Evolutionary conservation across 2,329 filamentous ascomycete species (phyloP), one percentile per base, ranked within the genome.

Genomic region (Phaeosphaeriaceae sp.): DNA sequence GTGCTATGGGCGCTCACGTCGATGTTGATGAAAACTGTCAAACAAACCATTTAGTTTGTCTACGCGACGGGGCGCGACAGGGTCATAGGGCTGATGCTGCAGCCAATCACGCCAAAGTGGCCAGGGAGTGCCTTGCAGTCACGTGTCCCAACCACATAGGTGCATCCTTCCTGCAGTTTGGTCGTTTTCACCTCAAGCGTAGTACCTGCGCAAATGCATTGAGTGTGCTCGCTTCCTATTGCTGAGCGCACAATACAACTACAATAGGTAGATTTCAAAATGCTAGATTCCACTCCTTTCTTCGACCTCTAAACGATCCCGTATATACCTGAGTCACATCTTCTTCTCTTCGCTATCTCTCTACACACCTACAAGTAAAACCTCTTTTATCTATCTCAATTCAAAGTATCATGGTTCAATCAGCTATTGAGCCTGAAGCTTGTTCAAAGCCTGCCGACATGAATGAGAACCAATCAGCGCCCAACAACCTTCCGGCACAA

Each of bases 41-140:
- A 67, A 67, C 61, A 67, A 69, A 65, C 61, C 60, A 63, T 64
- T 49, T 56, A 43, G 38, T 41, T 42, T 41, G 36, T 41, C 42
- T 55, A 58, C 61, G 63, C 62, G 65, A 62, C 59, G 32, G 47
- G 45, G 48, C 52, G 50, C 60, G 58, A 58, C 58, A 54, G 61
- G 49, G 47, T 57, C 57, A 53, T 56, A 58, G 47, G 48, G 51
- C 56, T 52, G 56, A 46, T 16, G 3, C 37, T 35, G 15, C 39
- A 43, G 41, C 63, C 61, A 64, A 64, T 65, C 62, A 65, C 41
- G 40, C 44, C 41, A 2, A 17, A 6, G 32, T 12, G 16, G 46
- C 44, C 39, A 48, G 46, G 40, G 23, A 26, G 48, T 49, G n/a
- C n/a, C 43, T 56, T 23, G 20, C 15, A 7, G 37, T 60, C 52